phyloP scores from a whole-genome alignment of 495 filamentous ascomycete species.

The Recurvomyces mirabilis region DNA sequence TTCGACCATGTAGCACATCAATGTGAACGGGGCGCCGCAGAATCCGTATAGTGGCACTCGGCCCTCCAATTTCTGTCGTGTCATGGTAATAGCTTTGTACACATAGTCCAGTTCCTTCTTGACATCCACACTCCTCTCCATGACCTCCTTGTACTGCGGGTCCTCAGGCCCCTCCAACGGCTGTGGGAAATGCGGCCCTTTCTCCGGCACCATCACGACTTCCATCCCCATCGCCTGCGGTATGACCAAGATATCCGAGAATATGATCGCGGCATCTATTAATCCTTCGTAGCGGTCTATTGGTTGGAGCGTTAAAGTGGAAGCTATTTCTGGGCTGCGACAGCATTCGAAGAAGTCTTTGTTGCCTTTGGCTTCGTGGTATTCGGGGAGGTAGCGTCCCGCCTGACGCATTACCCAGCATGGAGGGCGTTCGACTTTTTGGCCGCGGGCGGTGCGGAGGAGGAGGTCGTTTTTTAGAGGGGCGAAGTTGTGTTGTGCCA shows the following conservation, averaged over 20 bases:
- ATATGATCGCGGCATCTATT: slow-evolving; percentile 96
- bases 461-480: slow-evolving; percentile 85
- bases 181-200: slow-evolving; percentile 85
- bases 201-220: slow-evolving; percentile 94
- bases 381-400: slow-evolving; percentile 94
- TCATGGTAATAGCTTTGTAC: slow-evolving; percentile 86
- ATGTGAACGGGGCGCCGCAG: slow-evolving; percentile 91
- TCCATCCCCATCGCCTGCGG: slow-evolving; percentile 95
- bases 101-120: slow-evolving; percentile 79
- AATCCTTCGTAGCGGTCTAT: slow-evolving; percentile 82
- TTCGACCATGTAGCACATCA: slow-evolving; percentile 98
- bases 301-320: slow-evolving; percentile 82
- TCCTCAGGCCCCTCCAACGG: slow-evolving; percentile 69
- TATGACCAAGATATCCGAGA: slow-evolving; percentile 95
- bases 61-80: slow-evolving; percentile 73
- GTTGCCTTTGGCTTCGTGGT: slow-evolving; percentile 80
- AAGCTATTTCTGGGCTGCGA: slow-evolving; percentile 82
- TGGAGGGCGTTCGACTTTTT: slow-evolving; percentile 81
- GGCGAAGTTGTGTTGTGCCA: slow-evolving; percentile 39
- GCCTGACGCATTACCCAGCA: slow-evolving; percentile 99
- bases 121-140: slow-evolving; percentile 71
- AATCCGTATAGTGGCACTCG: slow-evolving; percentile 93
- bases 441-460: slow-evolving; percentile 73
- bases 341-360: slow-evolving; percentile 97
- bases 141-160: slow-evolving; percentile 64